Conservation (phyloP, 164 flowering plant genomes). For the Akebia trifoliata region DNA sequence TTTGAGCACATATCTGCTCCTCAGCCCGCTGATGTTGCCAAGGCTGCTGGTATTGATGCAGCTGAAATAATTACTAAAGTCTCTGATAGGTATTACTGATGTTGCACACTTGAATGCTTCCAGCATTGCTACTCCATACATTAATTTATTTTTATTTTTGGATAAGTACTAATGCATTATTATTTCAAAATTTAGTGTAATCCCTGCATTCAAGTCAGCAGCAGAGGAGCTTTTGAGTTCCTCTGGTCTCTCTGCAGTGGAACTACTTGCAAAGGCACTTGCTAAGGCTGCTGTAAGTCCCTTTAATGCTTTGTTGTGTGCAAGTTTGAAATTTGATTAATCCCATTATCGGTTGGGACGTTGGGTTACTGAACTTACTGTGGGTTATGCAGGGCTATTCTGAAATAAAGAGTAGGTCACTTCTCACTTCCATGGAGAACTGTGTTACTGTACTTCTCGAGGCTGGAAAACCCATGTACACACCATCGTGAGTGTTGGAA, state of each 20-base stretch:
- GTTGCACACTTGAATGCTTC: no score
- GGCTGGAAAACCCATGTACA: conserved; percentile 61
- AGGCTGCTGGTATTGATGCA: conserved; percentile 73
- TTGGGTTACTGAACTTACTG: background rate
- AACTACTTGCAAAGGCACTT: conserved; percentile 88
- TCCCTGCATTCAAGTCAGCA: conserved; percentile 79
- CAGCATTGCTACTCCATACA: no score
- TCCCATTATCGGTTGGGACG: no score
- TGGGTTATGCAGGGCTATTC: conserved; percentile 68
- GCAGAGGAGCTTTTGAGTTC: conserved; percentile 72
- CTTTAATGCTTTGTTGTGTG: no score
- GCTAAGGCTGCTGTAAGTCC: conserved; percentile 80
- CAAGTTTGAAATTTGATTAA: no score
- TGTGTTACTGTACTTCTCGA: conserved; percentile 73
- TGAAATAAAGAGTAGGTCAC: conserved; percentile 83
- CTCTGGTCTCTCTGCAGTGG: conserved; percentile 68
- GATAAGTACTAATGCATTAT: no score
- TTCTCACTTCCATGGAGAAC: conserved; percentile 74
- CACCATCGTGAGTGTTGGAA: conserved; percentile 59
- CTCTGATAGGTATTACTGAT: conserved; percentile 64
- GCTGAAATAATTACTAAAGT: conserved; percentile 57
- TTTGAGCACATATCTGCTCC: conserved; percentile 90
- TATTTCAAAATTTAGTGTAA: conserved; percentile 52
- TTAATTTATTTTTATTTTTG: no score
- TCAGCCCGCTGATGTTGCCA: conserved; percentile 82